phyloP scores from a whole-genome alignment of 208 protist species.

The Zelonia costaricensis region DNA sequence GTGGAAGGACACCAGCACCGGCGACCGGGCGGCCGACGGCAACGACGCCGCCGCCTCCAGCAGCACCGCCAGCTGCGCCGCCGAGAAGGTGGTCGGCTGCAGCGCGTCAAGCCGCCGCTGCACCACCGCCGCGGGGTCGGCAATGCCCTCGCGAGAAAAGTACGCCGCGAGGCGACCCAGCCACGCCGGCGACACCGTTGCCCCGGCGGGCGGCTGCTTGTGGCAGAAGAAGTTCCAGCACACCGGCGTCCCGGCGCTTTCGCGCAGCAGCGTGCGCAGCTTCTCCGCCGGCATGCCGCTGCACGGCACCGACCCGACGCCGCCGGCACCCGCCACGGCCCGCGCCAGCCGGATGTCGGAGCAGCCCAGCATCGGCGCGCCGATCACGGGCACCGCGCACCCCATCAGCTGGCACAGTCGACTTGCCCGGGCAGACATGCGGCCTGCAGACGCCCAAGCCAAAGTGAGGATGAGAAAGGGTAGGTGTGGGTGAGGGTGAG shows the following conservation, averaged over 20 bases:
- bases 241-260: neutral
- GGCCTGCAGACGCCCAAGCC: no score
- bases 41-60: neutral
- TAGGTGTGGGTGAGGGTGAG: no score
- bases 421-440: constrained; percentile 3
- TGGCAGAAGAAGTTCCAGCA: constrained; percentile 40
- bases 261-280: constrained; percentile 13
- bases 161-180: neutral
- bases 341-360: constrained; percentile 11
- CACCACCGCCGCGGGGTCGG: constrained; percentile 6
- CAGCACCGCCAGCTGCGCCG: constrained; percentile 14
- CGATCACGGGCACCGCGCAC: constrained; percentile 22
- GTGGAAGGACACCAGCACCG: constrained; percentile 32
- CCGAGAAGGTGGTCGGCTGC: constrained; percentile 10
- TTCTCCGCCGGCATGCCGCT: constrained; percentile 14
- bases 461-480: no score
- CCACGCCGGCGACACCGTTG: constrained; percentile 14
- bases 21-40: neutral
- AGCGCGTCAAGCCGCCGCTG: neutral
- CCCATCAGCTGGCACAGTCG: constrained; percentile 19
- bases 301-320: constrained; percentile 26
- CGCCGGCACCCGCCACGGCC: constrained; percentile 17
- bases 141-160: constrained; percentile 15
- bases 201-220: neutral
- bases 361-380: constrained; percentile 29